Percentiles rank a stretch among this genome's conserved stretches.
Evolutionary conservation across 208 protist species (phyloP).

Genomic region (Trypanosoma rangeli): DNA sequence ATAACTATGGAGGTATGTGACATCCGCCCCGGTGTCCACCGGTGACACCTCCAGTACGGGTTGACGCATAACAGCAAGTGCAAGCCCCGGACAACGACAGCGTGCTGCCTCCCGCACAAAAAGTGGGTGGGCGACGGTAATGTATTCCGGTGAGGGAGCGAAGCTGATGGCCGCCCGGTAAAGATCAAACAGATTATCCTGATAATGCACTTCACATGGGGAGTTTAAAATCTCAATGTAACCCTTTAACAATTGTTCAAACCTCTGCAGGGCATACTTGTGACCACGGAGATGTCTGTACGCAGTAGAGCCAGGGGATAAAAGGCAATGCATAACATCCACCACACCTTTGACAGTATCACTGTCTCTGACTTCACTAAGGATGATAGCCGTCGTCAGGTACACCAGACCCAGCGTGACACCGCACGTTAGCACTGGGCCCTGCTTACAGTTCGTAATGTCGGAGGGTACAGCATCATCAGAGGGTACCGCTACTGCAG

Average conservation of each 20-base stretch:
- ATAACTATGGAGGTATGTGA: constrained; percentile 48
- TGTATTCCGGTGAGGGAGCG: constrained; percentile 15
- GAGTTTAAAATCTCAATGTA: constrained; percentile 31
- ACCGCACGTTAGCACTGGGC: not conserved
- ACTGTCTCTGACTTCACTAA: not conserved
- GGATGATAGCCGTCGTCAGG: constrained; percentile 12
- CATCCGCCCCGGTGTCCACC: constrained; percentile 34
- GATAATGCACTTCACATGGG: constrained; percentile 1
- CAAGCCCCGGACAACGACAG: constrained; percentile 20
- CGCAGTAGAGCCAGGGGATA: not conserved
- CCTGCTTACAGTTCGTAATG: not conserved
- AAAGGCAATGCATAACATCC: constrained; percentile 9
- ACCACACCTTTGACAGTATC: not conserved
- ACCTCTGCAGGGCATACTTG: constrained; percentile 33
- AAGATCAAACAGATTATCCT: constrained; percentile 25
- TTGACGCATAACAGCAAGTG: constrained; percentile 39
- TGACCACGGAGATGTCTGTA: constrained; percentile 30
- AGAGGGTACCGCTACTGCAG: not conserved
- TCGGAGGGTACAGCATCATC: not conserved
- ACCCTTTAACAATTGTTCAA: constrained; percentile 44
- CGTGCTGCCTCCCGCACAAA: constrained; percentile 32
- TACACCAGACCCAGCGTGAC: constrained; percentile 28
- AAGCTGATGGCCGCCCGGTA: constrained; percentile 12
- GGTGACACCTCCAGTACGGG: constrained; percentile 34
- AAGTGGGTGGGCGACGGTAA: constrained; percentile 43